A percentile compares a stretch with the other conserved stretches of the same genome.
These are phyloP conservation scores for Albifimbria verrucaria DNA, from an alignment of 2,329 filamentous ascomycete species.

Conservation along the genomic window DNA sequence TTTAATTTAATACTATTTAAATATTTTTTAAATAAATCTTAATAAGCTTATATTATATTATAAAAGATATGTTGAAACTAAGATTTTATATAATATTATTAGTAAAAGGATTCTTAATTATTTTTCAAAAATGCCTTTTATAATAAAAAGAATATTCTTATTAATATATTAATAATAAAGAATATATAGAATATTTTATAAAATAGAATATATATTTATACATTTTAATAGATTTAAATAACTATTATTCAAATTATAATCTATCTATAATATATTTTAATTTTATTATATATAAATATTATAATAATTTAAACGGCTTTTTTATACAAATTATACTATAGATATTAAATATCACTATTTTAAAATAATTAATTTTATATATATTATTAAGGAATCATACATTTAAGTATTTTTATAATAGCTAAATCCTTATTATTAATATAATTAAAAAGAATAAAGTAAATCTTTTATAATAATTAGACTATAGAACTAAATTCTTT, in stretches of 20 bases:
- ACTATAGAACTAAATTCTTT: background rate
- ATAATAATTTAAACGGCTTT: background rate
- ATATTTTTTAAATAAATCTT: background rate
- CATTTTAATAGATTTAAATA: background rate
- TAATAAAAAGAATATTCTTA: too few species aligned
- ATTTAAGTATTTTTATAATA: slow-evolving; percentile 1
- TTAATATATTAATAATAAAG: too few species aligned
- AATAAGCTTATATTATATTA: background rate
- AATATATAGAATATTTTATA: too few species aligned
- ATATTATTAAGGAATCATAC: slow-evolving; percentile 4
- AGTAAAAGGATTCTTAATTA: background rate
- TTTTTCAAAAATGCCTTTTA: too few species aligned
- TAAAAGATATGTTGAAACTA: background rate
- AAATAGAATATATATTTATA: background rate
- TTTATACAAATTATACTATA: slow-evolving; percentile 3
- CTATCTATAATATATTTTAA: background rate
- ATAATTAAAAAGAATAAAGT: background rate
- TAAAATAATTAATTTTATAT: background rate
- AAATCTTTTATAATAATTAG: too few species aligned
- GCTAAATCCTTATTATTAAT: background rate
- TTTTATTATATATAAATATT: background rate
- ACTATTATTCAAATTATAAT: background rate
- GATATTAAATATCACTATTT: background rate
- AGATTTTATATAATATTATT: too few species aligned
- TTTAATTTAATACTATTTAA: background rate